Evolutionary conservation across 148 eudicot genomes (phyloP).

Genomic region (Diospyros lotus): DNA sequence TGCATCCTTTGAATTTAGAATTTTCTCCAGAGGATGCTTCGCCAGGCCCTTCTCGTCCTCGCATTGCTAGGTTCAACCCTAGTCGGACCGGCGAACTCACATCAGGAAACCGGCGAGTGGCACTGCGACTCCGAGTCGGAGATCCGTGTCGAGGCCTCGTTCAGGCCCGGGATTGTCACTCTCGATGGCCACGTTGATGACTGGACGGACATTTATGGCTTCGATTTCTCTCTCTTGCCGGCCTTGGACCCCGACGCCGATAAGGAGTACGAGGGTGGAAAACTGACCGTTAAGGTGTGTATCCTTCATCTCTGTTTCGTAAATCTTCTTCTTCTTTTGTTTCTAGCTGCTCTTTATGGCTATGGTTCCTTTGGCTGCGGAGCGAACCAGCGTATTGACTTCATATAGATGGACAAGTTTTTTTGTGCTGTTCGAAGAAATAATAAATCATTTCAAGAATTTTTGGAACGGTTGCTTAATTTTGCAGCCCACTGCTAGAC

Average conservation of each 20-base stretch:
- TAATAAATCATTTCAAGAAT: too few species aligned
- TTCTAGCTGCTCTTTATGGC: background rate
- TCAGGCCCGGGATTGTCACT: conserved; percentile 54
- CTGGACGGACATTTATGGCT: conserved; percentile 48
- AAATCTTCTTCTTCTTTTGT: background rate
- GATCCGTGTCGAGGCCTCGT: conserved; percentile 41
- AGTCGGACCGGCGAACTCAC: conserved; percentile 29
- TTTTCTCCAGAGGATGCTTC: background rate
- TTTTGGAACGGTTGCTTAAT: too few species aligned
- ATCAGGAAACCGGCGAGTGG: conserved; percentile 73
- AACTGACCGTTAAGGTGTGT: conserved; percentile 60
- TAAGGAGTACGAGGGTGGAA: conserved; percentile 49
- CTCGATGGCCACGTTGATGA: conserved; percentile 71
- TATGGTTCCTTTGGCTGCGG: background rate
- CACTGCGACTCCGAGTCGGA: conserved; percentile 47
- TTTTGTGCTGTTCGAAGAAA: too few species aligned
- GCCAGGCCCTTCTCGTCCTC: background rate
- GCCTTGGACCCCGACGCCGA: conserved; percentile 82
- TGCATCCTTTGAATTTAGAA: too few species aligned
- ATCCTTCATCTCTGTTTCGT: background rate
- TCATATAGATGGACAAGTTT: too few species aligned
- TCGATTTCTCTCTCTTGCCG: conserved; percentile 54
- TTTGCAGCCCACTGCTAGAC: too few species aligned
- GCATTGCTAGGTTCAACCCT: conserved; percentile 1
- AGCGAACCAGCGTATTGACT: too few species aligned